Evolutionary conservation across 305 asterid species (phyloP), one percentile per base, ranked within the genome.

Genomic region (Fraxinus nigra): DNA sequence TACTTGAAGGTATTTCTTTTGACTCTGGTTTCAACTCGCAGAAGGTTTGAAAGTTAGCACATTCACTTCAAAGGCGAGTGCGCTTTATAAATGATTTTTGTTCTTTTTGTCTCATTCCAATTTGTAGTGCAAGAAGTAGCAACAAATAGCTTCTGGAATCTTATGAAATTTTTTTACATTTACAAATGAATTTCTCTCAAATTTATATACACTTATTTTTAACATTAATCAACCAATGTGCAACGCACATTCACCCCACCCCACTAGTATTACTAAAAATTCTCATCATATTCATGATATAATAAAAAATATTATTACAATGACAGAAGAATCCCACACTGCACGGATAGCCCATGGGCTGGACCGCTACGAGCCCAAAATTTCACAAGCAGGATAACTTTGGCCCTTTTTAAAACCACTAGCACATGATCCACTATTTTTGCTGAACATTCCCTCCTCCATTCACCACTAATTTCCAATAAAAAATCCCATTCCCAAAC

Each of bases 51-150:
- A 87, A 90, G 87, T 54, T 32, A 84, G 86, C 79, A 81, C 87
- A 33, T 92, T 87, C 86, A 86, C 92, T 40, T 92, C 97, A 65
- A 79, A 54, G 54, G 75, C 83, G 74, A 86, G 82, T 78, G 95
- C 94, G 24, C 79, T 88, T 43, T 43, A 43, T 1, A 43, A 43
- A 43, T 43, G n/a, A 5, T 43, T 43, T 43, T 43, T 43, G 5
- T 43, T 0, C 5, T 43, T 43, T 43, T 43, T 3, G 5, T 43
- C n/a, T 43, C 54, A 43, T 43, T 43, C 54, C n/a, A 43, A 0
- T 11, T 43, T 13, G 0, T 11, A 43, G 54, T 43, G 5, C n/a
- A 11, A 43, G 1, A 3, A 10, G n/a, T 43, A 0, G 54, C 54
- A 43, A 0, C 1, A 43, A 43, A 43, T 43, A 43, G 54, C 0